Conservation (phyloP, 352 stramenopile genomes). For the Phytophthora pluvialis region DNA sequence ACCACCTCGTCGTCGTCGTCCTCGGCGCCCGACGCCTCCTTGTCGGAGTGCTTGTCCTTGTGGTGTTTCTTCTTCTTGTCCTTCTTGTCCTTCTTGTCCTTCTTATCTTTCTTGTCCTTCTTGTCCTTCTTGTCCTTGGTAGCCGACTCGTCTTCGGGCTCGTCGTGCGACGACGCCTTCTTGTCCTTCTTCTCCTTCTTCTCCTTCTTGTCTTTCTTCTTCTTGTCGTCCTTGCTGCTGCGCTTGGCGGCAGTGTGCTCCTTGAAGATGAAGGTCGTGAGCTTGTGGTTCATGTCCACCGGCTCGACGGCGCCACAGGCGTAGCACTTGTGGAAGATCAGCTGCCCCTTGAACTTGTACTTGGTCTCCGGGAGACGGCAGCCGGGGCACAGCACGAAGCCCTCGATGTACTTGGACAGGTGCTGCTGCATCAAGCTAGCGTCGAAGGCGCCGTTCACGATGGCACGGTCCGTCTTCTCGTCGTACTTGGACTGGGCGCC, state of each 20-base stretch:
- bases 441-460: conserved; percentile 98
- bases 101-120: conserved; percentile 66
- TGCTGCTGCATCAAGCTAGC: conserved; percentile 94
- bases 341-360: conserved; percentile 98
- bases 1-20: conserved; percentile 75
- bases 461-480: conserved; percentile 94
- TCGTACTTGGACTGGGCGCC: conserved; percentile 98
- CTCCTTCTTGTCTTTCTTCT: conserved; percentile 84
- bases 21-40: conserved; percentile 74
- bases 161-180: conserved; percentile 54
- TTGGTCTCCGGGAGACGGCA: conserved; percentile 98
- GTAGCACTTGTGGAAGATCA: conserved; percentile 98
- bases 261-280: conserved; percentile 97
- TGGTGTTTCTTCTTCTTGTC: conserved; percentile 65
- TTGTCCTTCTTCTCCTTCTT: conserved; percentile 77
- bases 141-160: conserved; percentile 67
- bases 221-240: conserved; percentile 83
- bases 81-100: conserved; percentile 75
- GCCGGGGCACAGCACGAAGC: conserved; percentile 97
- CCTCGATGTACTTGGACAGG: conserved; percentile 98
- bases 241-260: conserved; percentile 95
- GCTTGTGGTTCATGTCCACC: conserved; percentile 98
- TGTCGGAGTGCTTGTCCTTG: conserved; percentile 76
- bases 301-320: conserved; percentile 97
- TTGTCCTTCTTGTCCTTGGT: conserved; percentile 56